Evolutionary conservation across 345 rosid species (phyloP), one percentile per base, ranked within the genome.

Genomic region (Sapria himalayana): DNA sequence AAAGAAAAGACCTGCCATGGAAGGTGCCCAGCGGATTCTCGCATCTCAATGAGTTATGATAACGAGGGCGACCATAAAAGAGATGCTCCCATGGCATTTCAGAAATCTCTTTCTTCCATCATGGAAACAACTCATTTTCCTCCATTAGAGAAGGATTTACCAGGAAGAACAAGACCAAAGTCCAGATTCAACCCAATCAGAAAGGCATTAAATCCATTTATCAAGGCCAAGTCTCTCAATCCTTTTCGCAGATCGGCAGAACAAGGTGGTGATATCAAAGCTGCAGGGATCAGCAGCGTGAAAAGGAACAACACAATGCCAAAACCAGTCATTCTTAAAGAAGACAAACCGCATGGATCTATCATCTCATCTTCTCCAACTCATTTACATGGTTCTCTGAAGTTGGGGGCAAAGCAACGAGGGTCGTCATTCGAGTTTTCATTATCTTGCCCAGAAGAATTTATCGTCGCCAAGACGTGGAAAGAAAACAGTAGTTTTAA

Each of bases 191-290:
- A 64, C 39, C 78, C 73, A 31, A 61, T 80, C 55, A 70, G 62
- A 49, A 91, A 57, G 63, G 63, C 73, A 72, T 63, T 77, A 60
- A 92, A 77, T 75, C 99, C 95, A 37, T 74, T 84, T 38, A 56
- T 55, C 60, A 84, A 75, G 62, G 73, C 95, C 8, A 91, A 77
- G 61, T 80, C 92, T 54, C 35, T 59, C 35, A 55, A 73, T 57
- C 76, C 77, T 39, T 69, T 81, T 24, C 65, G 60, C 46, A 65
- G 76, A 29, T 54, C 57, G 57, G 29, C 45, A 25, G 35, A 56
- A 37, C 78, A 67, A 41, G 46, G 57, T 38, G 38, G 41, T 33
- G 64, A 52, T 17, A 55, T 49, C 21, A 62, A 45, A 54, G 22
- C 36, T 19, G 49, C 9, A 4, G 60, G 66, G 25, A 42, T 16